phyloP scores from a whole-genome alignment of 2,329 filamentous ascomycete genomes.

The Hawksworthiomyces lignivorus region DNA sequence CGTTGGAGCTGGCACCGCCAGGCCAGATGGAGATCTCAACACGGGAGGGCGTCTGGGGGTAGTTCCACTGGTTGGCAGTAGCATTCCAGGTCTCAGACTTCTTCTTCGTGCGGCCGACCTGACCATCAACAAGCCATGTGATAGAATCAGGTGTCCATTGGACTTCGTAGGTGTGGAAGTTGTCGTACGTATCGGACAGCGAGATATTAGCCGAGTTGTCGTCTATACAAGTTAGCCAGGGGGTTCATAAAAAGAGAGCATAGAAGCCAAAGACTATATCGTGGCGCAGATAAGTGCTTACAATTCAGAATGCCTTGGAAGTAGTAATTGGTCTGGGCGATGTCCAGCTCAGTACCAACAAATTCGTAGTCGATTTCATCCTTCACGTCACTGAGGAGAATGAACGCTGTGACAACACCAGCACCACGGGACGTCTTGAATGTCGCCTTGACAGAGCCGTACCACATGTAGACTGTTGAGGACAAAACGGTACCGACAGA shows the following conservation, averaged over 20 bases:
- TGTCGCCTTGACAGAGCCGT: conserved; percentile 80
- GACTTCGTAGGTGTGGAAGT: conserved; percentile 87
- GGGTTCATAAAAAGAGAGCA: no score
- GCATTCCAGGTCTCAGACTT: conserved; percentile 78
- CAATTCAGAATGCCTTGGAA: conserved; percentile 89
- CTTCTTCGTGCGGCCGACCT: conserved; percentile 65
- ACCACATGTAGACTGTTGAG: conserved; percentile 86
- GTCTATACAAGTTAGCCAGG: conserved; percentile 41
- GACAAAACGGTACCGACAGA: conserved; percentile 84
- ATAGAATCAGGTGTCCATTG: conserved; percentile 84
- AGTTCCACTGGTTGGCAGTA: conserved; percentile 74
- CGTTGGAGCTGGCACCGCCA: conserved; percentile 72
- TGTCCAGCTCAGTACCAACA: conserved; percentile 68
- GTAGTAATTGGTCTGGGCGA: conserved; percentile 92
- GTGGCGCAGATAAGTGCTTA: conserved; percentile 45
- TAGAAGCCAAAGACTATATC: no score
- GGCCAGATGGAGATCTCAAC: conserved; percentile 96
- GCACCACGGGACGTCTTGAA: conserved; percentile 76
- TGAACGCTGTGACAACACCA: conserved; percentile 96
- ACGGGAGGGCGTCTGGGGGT: conserved; percentile 83
- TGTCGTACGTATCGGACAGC: conserved; percentile 60
- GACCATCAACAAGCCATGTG: conserved; percentile 80
- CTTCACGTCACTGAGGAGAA: conserved; percentile 89
- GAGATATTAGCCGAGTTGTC: conserved; percentile 66
- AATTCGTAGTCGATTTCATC: conserved; percentile 99